A percentile compares a stretch with the other conserved stretches of the same genome.
phyloP scores from a whole-genome alignment of 2,329 filamentous ascomycete species.

The Cercospora berteroae region DNA sequence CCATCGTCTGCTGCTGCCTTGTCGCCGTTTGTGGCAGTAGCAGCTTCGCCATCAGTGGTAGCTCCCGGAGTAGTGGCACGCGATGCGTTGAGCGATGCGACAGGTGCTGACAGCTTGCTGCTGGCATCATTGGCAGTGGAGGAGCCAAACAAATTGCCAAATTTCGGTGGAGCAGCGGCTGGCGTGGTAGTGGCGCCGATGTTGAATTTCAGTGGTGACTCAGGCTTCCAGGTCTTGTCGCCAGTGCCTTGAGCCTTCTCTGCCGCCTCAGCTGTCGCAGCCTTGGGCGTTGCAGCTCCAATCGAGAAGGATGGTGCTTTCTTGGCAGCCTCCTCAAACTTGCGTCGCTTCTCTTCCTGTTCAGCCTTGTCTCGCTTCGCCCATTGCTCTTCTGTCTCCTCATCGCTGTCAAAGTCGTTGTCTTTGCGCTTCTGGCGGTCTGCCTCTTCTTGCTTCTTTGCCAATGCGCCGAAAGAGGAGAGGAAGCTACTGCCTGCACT shows the following conservation, averaged over 20 bases:
- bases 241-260: constrained; percentile 29
- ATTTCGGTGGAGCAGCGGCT: constrained; percentile 23
- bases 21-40: constrained; percentile 32
- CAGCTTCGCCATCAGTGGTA: constrained; percentile 42
- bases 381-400: constrained; percentile 52
- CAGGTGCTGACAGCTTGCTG: constrained; percentile 7
- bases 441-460: constrained; percentile 43
- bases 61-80: constrained; percentile 49
- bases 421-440: constrained; percentile 50
- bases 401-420: constrained; percentile 53
- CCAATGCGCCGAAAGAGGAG: constrained; percentile 39
- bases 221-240: constrained; percentile 51
- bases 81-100: constrained; percentile 42
- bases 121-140: constrained; percentile 10
- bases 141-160: constrained; percentile 12
- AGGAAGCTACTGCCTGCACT: constrained; percentile 27
- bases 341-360: constrained; percentile 46
- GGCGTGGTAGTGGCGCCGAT: constrained; percentile 29
- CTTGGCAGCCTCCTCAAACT: constrained; percentile 42
- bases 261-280: constrained; percentile 16
- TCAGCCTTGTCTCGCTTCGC: constrained; percentile 48
- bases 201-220: constrained; percentile 51
- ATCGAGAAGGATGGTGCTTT: constrained; percentile 31
- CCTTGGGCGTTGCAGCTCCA: constrained; percentile 14
- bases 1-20: constrained; percentile 32